These are phyloP conservation scores for Proliferodiscus dingleyae DNA, from an alignment of 2,329 filamentous ascomycete species.

Conservation along the genomic window DNA sequence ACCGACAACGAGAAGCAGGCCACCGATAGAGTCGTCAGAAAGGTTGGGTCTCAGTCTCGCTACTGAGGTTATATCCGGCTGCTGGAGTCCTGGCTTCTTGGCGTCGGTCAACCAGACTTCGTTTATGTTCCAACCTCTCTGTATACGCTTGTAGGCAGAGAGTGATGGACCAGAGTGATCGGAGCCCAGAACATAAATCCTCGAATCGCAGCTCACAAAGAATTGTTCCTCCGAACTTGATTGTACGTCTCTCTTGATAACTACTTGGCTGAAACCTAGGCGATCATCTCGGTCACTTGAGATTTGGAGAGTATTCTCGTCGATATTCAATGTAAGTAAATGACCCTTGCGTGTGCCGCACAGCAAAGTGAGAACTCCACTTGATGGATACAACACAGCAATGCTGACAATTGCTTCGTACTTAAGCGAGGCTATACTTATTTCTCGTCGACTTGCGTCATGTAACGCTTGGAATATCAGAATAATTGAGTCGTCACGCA, in stretches of 20 bases:
- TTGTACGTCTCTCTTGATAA: slow-evolving; percentile 22
- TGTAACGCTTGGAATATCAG: slow-evolving; percentile 19
- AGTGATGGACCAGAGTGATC: neutral
- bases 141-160: neutral
- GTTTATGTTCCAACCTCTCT: slow-evolving; percentile 18
- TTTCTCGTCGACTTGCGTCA: slow-evolving; percentile 1
- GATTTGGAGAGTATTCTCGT: slow-evolving; percentile 10
- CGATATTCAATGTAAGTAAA: slow-evolving; percentile 21
- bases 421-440: slow-evolving; percentile 11
- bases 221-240: slow-evolving; percentile 26
- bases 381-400: slow-evolving; percentile 5
- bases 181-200: slow-evolving; percentile 30
- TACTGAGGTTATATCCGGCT: slow-evolving; percentile 46
- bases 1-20: slow-evolving; percentile 46
- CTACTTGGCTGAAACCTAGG: slow-evolving; percentile 26
- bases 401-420: slow-evolving; percentile 27
- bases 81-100: slow-evolving; percentile 40
- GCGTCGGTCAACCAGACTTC: slow-evolving; percentile 50
- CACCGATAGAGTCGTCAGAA: slow-evolving; percentile 18
- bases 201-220: slow-evolving; percentile 46
- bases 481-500: slow-evolving; percentile 8
- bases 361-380: slow-evolving; percentile 17
- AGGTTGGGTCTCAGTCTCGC: slow-evolving; percentile 37
- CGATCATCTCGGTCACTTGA: slow-evolving; percentile 15
- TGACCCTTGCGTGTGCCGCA: slow-evolving; percentile 30